Evolutionary conservation across 352 stramenopile genomes (phyloP).

Genomic region (Globisporangium recalcitrans): DNA sequence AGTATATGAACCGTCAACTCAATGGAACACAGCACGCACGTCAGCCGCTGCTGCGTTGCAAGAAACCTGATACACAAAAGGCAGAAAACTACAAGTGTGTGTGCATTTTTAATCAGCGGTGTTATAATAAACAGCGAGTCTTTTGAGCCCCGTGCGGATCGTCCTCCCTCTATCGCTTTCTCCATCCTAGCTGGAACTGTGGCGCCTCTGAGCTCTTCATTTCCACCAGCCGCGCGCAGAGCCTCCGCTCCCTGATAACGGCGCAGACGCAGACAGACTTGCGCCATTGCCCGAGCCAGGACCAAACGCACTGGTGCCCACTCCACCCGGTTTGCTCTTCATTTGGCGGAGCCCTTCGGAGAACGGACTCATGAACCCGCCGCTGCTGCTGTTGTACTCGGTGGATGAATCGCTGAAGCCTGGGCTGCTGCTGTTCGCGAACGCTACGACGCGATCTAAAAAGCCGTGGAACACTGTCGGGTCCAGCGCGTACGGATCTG

Average conservation of each 20-base stretch:
- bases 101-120: background rate
- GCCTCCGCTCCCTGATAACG: slow-evolving; percentile 3
- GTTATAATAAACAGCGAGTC: slow-evolving; percentile 1
- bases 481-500: slow-evolving; percentile 49
- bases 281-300: background rate
- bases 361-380: slow-evolving; percentile 13
- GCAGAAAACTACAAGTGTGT: slow-evolving; percentile 1
- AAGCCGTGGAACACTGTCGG: slow-evolving; percentile 50
- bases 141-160: background rate
- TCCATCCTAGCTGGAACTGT: background rate
- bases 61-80: too few species aligned
- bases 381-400: slow-evolving; percentile 10
- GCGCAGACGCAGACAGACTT: background rate
- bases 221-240: slow-evolving; percentile 12
- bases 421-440: slow-evolving; percentile 33
- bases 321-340: slow-evolving; percentile 24
- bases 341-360: slow-evolving; percentile 42
- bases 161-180: background rate
- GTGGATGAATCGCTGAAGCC: slow-evolving; percentile 12
- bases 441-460: slow-evolving; percentile 54
- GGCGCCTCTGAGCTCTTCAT: background rate
- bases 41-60: too few species aligned
- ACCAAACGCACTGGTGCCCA: background rate
- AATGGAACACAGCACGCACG: too few species aligned
- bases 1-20: too few species aligned